Evolutionary conservation across 2,329 filamentous ascomycete species (phyloP).

Genomic region (Tolypocladium cylindrosporum): DNA sequence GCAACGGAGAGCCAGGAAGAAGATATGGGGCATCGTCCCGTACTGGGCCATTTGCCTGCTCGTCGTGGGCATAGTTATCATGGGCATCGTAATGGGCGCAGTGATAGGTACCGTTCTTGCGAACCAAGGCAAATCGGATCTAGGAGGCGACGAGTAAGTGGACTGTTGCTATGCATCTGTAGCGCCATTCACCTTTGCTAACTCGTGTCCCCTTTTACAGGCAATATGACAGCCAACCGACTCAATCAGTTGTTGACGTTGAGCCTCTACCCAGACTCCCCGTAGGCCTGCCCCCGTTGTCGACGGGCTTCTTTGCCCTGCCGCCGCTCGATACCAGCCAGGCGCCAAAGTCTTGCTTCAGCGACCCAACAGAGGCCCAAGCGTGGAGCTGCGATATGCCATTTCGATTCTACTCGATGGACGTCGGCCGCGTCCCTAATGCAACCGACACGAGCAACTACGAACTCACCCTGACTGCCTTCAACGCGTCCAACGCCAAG

Average conservation of each 20-base stretch:
- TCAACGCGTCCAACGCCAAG: constrained; percentile 26
- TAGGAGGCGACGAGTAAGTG: constrained; percentile 14
- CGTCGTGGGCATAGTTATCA: constrained; percentile 35
- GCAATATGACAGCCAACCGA: constrained; percentile 17
- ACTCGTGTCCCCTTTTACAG: constrained; percentile 2
- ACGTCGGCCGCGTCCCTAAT: constrained; percentile 20
- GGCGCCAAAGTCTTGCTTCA: constrained; percentile 45
- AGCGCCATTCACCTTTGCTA: neutral
- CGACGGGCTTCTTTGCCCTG: constrained; percentile 46
- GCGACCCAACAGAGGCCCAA: constrained; percentile 39
- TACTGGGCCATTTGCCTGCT: constrained; percentile 50
- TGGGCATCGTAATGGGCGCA: constrained; percentile 46
- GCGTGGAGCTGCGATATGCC: constrained; percentile 56
- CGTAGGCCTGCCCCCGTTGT: constrained; percentile 38
- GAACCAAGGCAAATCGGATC: constrained; percentile 3
- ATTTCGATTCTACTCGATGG: constrained; percentile 32
- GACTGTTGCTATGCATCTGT: neutral
- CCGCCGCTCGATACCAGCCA: constrained; percentile 40
- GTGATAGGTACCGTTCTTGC: constrained; percentile 25
- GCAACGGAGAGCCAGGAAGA: constrained; percentile 42
- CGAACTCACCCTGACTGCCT: constrained; percentile 24
- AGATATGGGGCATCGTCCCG: constrained; percentile 48
- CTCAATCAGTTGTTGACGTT: constrained; percentile 34
- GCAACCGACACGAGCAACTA: constrained; percentile 26
- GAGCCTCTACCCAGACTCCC: constrained; percentile 40